Conservation (phyloP, 2,329 filamentous ascomycete species). For the Arthrobotrys entomopaga region DNA sequence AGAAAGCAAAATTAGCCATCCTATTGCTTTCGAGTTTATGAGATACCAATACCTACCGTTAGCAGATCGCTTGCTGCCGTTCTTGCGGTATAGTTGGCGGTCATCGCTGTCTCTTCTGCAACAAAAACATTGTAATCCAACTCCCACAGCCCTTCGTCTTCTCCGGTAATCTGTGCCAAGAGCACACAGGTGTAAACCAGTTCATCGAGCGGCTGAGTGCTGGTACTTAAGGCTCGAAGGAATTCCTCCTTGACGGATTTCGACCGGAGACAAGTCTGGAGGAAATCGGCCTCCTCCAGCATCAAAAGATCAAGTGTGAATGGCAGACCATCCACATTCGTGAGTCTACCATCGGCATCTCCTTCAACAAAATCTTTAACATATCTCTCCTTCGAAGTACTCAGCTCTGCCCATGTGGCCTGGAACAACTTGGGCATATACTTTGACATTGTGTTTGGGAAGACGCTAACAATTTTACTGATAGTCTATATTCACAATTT, state of each 20-base stretch:
- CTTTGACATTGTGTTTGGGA: slow-evolving; percentile 81
- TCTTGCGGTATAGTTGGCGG: slow-evolving; percentile 93
- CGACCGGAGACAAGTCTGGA: slow-evolving; percentile 89
- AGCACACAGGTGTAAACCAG: slow-evolving; percentile 58
- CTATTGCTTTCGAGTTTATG: slow-evolving; percentile 65
- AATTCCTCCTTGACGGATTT: slow-evolving; percentile 88
- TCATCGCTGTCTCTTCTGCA: slow-evolving; percentile 92
- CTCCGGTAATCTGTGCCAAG: slow-evolving; percentile 81
- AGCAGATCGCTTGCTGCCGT: slow-evolving; percentile 91
- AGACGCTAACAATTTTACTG: slow-evolving; percentile 85
- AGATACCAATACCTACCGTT: slow-evolving; percentile 64
- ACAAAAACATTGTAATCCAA: slow-evolving; percentile 96
- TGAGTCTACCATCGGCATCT: slow-evolving; percentile 84
- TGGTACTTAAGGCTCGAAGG: slow-evolving; percentile 60
- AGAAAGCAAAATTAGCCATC: not conserved
- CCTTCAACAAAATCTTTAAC: slow-evolving; percentile 85
- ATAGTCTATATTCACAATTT: slow-evolving; percentile 70
- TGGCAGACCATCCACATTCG: slow-evolving; percentile 89
- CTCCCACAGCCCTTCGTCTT: slow-evolving; percentile 96
- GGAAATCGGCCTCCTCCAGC: slow-evolving; percentile 91
- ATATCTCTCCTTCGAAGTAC: slow-evolving; percentile 76
- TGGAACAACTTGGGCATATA: slow-evolving; percentile 86
- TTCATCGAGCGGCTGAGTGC: slow-evolving; percentile 57
- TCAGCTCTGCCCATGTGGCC: slow-evolving; percentile 88
- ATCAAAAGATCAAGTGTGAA: slow-evolving; percentile 95